Percentiles rank a stretch among this genome's conserved stretches.
Evolutionary conservation across 768 basidiomycete species (phyloP).

Genomic region (Macrolepiota dolichaula): DNA sequence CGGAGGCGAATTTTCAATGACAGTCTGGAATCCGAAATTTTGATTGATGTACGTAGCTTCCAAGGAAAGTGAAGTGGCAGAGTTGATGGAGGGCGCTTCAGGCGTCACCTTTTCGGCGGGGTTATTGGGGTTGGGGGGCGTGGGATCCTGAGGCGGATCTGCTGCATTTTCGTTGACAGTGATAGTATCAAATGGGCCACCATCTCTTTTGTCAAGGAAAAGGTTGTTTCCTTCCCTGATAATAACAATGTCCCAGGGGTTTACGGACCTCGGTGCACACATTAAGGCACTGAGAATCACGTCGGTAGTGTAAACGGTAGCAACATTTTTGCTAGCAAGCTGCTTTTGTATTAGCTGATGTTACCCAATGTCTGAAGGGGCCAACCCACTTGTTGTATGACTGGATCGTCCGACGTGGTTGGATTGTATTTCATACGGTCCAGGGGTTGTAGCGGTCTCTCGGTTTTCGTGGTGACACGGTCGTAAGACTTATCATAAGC

Average conservation of each 20-base stretch:
- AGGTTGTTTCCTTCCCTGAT: slow-evolving; percentile 89
- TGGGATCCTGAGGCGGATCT: slow-evolving; percentile 85
- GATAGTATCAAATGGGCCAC: slow-evolving; percentile 94
- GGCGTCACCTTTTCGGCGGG: slow-evolving; percentile 62
- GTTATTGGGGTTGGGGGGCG: slow-evolving; percentile 76
- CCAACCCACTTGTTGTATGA: slow-evolving; percentile 80
- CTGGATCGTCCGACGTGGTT: slow-evolving; percentile 95
- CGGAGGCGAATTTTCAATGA: slow-evolving; percentile 64
- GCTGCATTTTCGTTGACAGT: slow-evolving; percentile 98
- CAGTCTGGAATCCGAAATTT: slow-evolving; percentile 96
- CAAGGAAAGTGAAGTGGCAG: slow-evolving; percentile 87
- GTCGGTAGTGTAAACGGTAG: slow-evolving; percentile 92
- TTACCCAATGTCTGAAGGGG: slow-evolving; percentile 12
- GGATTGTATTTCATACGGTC: slow-evolving; percentile 97
- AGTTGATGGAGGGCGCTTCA: slow-evolving; percentile 85
- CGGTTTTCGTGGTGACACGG: slow-evolving; percentile 90
- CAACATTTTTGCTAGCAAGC: slow-evolving; percentile 79
- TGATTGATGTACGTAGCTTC: slow-evolving; percentile 99
- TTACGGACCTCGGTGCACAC: slow-evolving; percentile 92
- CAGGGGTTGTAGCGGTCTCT: slow-evolving; percentile 85
- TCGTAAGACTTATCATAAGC: slow-evolving; percentile 95
- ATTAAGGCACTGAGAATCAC: slow-evolving; percentile 93
- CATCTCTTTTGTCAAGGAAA: slow-evolving; percentile 97
- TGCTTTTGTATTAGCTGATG: slow-evolving; percentile 24
- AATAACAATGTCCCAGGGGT: slow-evolving; percentile 98